Evolutionary conservation across 768 basidiomycete species (phyloP).

Genomic region (Suillus subaureus): DNA sequence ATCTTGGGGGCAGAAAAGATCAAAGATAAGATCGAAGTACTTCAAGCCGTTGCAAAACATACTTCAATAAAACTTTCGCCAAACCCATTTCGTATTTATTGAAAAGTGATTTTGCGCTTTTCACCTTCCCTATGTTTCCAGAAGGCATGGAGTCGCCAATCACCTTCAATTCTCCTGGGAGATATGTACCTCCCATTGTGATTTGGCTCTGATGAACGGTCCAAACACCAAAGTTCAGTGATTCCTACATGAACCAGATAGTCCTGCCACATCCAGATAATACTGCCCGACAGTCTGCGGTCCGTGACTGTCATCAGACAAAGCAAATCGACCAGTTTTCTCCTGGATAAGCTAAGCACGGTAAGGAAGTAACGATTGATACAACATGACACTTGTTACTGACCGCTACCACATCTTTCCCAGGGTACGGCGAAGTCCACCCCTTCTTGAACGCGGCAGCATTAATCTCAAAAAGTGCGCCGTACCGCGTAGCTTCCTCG

Average conservation of each 20-base stretch:
- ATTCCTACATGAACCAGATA: slow-evolving; percentile 71
- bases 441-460: slow-evolving; percentile 91
- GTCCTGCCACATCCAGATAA: slow-evolving; percentile 61
- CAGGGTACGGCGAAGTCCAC: slow-evolving; percentile 87
- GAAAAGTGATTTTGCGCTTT: not conserved
- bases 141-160: slow-evolving; percentile 63
- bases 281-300: slow-evolving; percentile 87
- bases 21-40: not conserved
- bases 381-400: slow-evolving; percentile 29
- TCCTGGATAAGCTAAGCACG: slow-evolving; percentile 64
- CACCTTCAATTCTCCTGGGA: slow-evolving; percentile 47
- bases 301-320: slow-evolving; percentile 97
- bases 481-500: slow-evolving; percentile 69
- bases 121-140: slow-evolving; percentile 43
- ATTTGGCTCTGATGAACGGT: slow-evolving; percentile 44
- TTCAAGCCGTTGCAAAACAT: not conserved
- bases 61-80: not conserved
- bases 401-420: slow-evolving; percentile 73
- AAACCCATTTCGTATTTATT: not conserved
- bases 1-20: not conserved
- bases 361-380: slow-evolving; percentile 9
- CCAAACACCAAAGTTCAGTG: slow-evolving; percentile 64
- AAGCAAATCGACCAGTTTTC: slow-evolving; percentile 70
- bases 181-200: slow-evolving; percentile 46
- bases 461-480: slow-evolving; percentile 92